phyloP scores from a whole-genome alignment of 768 basidiomycete species.

The Tylopilus felleus region DNA sequence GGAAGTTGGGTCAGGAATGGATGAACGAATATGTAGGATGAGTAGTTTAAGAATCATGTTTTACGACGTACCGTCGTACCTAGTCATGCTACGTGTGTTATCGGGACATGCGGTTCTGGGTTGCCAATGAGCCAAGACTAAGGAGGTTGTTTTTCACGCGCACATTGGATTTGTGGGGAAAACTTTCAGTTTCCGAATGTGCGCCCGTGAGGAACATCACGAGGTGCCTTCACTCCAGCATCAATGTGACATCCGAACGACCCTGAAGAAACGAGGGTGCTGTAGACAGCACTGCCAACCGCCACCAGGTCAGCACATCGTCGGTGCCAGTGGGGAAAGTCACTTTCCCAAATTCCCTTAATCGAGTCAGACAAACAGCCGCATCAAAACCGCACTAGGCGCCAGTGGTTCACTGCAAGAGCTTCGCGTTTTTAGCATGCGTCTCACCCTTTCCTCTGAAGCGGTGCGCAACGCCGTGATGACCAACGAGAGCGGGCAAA shows the following conservation, averaged over 20 bases:
- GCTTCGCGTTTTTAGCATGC: not conserved
- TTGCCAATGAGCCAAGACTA: not conserved
- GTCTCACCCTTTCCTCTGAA: too few species aligned
- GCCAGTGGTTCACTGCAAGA: not conserved
- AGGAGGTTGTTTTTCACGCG: not conserved
- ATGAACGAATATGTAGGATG: not conserved
- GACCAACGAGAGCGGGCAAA: not conserved
- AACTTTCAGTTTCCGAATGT: not conserved
- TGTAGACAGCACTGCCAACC: not conserved
- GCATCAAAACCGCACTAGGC: not conserved
- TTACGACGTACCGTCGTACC: not conserved
- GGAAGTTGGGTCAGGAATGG: not conserved
- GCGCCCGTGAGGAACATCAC: too few species aligned
- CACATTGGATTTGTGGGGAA: too few species aligned
- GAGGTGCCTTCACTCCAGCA: not conserved
- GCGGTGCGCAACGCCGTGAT: too few species aligned
- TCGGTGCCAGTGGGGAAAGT: not conserved
- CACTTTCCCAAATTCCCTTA: not conserved
- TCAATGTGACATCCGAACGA: not conserved
- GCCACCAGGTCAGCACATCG: not conserved
- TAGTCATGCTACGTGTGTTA: not conserved
- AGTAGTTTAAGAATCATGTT: not conserved
- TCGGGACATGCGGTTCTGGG: not conserved
- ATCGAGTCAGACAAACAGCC: not conserved
- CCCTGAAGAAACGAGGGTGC: not conserved